Evolutionary conservation across 805 yeast species (phyloP).

Genomic region (Candida maesae): DNA sequence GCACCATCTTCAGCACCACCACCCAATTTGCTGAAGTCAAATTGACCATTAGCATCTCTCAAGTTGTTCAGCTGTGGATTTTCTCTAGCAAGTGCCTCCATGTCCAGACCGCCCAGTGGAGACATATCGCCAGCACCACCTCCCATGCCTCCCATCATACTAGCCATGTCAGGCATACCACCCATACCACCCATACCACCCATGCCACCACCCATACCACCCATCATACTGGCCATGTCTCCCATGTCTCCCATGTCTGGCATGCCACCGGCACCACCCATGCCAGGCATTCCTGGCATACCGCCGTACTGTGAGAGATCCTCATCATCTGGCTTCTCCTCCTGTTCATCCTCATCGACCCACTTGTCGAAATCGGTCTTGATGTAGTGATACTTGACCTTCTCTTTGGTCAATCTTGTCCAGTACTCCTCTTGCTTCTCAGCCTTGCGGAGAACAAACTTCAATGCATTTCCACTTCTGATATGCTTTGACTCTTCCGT

Average conservation of each 20-base stretch:
- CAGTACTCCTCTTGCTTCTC: constrained; percentile 72
- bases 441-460: constrained; percentile 67
- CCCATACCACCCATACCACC: constrained; percentile 18
- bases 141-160: constrained; percentile 14
- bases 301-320: constrained; percentile 20
- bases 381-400: constrained; percentile 71
- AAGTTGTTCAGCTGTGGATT: constrained; percentile 18
- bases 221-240: constrained; percentile 21
- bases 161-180: no score
- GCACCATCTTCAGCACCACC: constrained; percentile 15
- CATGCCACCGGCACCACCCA: constrained; percentile 30
- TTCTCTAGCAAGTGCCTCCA: constrained; percentile 11
- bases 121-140: no score
- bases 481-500: constrained; percentile 55
- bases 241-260: constrained; percentile 20
- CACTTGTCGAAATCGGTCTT: constrained; percentile 96
- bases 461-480: constrained; percentile 53
- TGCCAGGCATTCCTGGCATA: constrained; percentile 7
- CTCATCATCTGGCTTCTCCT: constrained; percentile 33
- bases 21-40: constrained; percentile 28
- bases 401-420: constrained; percentile 93
- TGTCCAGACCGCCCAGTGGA: constrained; percentile 16
- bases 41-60: constrained; percentile 22
- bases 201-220: constrained; percentile 15
- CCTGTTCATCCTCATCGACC: constrained; percentile 98